Percentiles rank a stretch among this genome's conserved stretches.
Evolutionary conservation across 179 eudicot genomes (phyloP).

Genomic region (Drosera spatulata): DNA sequence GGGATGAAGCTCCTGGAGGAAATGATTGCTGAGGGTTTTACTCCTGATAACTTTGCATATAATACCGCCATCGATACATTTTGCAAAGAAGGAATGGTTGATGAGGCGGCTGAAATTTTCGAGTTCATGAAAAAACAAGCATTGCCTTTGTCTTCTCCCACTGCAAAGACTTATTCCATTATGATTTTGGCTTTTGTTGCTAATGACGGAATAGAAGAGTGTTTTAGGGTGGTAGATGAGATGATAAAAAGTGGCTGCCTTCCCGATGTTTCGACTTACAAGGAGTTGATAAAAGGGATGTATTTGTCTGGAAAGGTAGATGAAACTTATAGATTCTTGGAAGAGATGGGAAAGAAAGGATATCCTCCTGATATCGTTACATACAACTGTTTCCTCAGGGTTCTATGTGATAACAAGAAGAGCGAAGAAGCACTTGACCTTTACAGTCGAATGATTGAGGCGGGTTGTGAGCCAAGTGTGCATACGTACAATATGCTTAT

Average conservation of each 20-base stretch:
- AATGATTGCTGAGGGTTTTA: constrained; percentile 54
- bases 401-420: constrained; percentile 66
- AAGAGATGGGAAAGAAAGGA: constrained; percentile 74
- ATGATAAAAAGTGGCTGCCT: constrained; percentile 79
- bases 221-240: constrained; percentile 49
- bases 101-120: constrained; percentile 59
- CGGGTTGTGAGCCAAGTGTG: constrained; percentile 68
- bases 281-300: constrained; percentile 82
- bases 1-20: constrained; percentile 63
- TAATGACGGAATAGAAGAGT: constrained; percentile 46
- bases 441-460: constrained; percentile 51
- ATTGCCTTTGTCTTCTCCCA: constrained; percentile 58
- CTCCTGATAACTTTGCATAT: constrained; percentile 69
- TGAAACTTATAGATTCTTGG: constrained; percentile 63
- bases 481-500: constrained; percentile 80
- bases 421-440: constrained; percentile 57
- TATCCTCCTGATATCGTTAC: constrained; percentile 92
- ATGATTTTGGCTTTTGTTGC: constrained; percentile 64
- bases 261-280: constrained; percentile 90
- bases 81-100: constrained; percentile 67
- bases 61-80: constrained; percentile 87
- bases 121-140: constrained; percentile 58
- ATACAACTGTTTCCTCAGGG: constrained; percentile 86
- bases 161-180: constrained; percentile 71
- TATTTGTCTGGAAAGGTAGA: constrained; percentile 57